Evolutionary conservation across 2,329 filamentous ascomycete species (phyloP).

Genomic region (Cytospora mali): DNA sequence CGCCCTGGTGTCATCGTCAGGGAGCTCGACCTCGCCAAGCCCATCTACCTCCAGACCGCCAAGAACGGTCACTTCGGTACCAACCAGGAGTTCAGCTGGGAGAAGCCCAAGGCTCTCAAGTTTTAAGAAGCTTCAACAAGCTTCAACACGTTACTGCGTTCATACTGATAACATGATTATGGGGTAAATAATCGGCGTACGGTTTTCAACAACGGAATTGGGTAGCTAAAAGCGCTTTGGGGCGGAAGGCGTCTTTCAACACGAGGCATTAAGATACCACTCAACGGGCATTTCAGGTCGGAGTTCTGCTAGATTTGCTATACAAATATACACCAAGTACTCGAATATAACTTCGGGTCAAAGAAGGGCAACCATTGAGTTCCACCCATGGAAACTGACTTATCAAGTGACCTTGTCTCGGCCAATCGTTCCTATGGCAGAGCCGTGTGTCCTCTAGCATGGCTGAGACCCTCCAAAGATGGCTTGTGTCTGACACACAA

Average conservation of each 20-base stretch:
- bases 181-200: slow-evolving; percentile 37
- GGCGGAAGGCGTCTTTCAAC: slow-evolving; percentile 40
- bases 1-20: slow-evolving; percentile 97
- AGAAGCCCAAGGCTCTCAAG: slow-evolving; percentile 94
- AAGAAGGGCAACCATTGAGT: not conserved
- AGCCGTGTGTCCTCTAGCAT: not conserved
- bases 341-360: slow-evolving; percentile 15
- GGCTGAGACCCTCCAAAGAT: not conserved
- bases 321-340: slow-evolving; percentile 23
- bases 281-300: slow-evolving; percentile 24
- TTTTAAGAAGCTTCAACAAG: slow-evolving; percentile 63
- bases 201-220: slow-evolving; percentile 39
- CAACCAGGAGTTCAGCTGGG: slow-evolving; percentile 97
- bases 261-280: slow-evolving; percentile 28
- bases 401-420: not conserved
- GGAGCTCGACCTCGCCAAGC: slow-evolving; percentile 91
- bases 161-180: slow-evolving; percentile 23
- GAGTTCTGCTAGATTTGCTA: slow-evolving; percentile 18
- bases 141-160: slow-evolving; percentile 5
- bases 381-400: not conserved
- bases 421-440: not conserved
- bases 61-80: slow-evolving; percentile 99
- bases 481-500: too few species aligned
- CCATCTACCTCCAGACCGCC: slow-evolving; percentile 97
- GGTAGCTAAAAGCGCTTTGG: slow-evolving; percentile 19